A percentile compares a stretch with the other conserved stretches of the same genome.
Evolutionary conservation across 768 basidiomycete species (phyloP).

Genomic region (Naganishia vishniacii): DNA sequence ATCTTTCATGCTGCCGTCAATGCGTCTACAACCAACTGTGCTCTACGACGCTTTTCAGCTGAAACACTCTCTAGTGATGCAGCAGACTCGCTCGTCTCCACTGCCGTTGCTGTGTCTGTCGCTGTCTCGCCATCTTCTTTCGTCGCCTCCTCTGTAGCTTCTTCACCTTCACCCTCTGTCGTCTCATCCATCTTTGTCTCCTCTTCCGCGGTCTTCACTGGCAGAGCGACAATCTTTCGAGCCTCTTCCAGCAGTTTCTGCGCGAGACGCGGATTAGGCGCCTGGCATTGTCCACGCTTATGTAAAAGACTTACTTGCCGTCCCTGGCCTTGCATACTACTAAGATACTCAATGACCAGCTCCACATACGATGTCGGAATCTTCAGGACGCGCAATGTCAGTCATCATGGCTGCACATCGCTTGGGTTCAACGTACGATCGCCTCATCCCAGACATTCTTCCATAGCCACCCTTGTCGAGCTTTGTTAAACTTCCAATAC

Average conservation of each 20-base stretch:
- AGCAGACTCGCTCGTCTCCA: background rate
- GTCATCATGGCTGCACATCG: background rate
- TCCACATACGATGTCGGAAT: slow-evolving; percentile 16
- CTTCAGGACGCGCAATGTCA: background rate
- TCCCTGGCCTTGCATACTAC: slow-evolving; percentile 20
- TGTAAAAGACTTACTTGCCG: slow-evolving; percentile 15
- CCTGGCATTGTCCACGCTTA: background rate
- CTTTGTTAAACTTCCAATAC: slow-evolving; percentile 27
- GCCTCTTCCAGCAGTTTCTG: slow-evolving; percentile 16
- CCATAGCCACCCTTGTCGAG: slow-evolving; percentile 20
- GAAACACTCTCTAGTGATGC: background rate
- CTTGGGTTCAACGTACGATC: background rate
- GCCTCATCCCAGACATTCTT: slow-evolving; percentile 22
- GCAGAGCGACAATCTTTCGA: background rate
- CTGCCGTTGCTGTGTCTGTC: background rate
- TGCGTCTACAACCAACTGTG: slow-evolving; percentile 4
- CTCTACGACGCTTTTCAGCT: slow-evolving; percentile 6
- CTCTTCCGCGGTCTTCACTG: background rate
- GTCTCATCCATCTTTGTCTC: background rate
- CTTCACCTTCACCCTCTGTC: background rate
- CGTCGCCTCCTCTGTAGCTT: background rate
- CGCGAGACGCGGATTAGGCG: background rate
- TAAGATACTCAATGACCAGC: slow-evolving; percentile 20
- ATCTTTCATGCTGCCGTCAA: background rate
- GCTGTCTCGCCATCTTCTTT: background rate